Base-by-base conservation (phyloP, 2,329 filamentous ascomycete species). In the Davidsoniella eucalypti region DNA sequence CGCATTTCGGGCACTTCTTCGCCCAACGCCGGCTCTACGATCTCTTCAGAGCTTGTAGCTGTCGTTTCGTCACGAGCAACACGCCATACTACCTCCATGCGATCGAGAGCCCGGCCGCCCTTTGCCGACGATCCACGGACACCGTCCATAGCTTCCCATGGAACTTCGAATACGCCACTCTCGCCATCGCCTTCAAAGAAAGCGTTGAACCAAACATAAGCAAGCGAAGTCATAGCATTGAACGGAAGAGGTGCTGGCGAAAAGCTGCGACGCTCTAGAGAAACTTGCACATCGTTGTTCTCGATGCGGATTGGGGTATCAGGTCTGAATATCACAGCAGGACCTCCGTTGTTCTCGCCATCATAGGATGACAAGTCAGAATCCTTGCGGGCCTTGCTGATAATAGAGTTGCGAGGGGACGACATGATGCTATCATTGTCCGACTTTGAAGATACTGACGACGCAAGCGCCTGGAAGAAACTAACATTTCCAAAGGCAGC, bases 171-270 rank as follows among this genome's bases (percentile, higher is more conserved):
- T 2, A 78, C 67, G 9, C 75, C 90, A 8, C 74, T 84, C 41
- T 80, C 73, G 45, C 49, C 52, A 40, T 53, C 44, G 42, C 88
- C 87, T 65, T 96, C 92, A 58, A 96, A 96, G 64, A 80, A 96
- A 1, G 80, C 71, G 60, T 98, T 98, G 70, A 95, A 94, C 92
- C 92, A 98, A 14, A 94, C 85, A 59, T 96, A 90, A 0, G 88
- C 88, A 8, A 96, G 81, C 0, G 88, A 81, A 0, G 90, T 94
- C 3, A 95, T 87, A 80, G 96, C 86, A 0, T 86, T 87, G 57
- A 86, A 76, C 1, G 87, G 83, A 64, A 92, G 82, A 8, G 76
- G 77, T 58, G 84, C 84, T 4, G 76, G 75, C 1, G 84, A 79
- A 59, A 82, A 84, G 64, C 87, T 94, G 36, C 88, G 79, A 6